Conservation (phyloP, 2,329 filamentous ascomycete genomes). For the Cordyceps sp. region DNA sequence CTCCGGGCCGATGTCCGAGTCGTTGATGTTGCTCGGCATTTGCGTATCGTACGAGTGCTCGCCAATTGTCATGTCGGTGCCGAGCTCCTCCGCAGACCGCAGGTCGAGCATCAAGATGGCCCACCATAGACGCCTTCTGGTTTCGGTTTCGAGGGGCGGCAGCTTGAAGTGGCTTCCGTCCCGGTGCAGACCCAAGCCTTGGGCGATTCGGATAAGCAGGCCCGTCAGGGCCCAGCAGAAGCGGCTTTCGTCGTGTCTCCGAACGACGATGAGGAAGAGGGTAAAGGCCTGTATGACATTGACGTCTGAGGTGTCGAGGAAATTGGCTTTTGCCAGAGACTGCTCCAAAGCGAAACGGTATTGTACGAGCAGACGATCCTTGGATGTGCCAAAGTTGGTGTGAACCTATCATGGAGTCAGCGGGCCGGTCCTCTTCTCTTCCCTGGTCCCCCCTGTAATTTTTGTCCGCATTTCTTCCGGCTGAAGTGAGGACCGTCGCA, state of each 20-base stretch:
- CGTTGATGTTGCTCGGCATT: conserved; percentile 33
- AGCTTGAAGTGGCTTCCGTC: conserved; percentile 34
- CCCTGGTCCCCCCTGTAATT: too few relatives aligned
- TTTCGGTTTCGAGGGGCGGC: conserved; percentile 40
- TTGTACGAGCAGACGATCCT: conserved; percentile 25
- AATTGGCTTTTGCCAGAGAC: conserved; percentile 38
- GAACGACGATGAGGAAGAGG: conserved; percentile 34
- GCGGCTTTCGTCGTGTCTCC: conserved; percentile 29
- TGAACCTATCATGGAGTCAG: conserved; percentile 10
- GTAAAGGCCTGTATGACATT: conserved; percentile 40
- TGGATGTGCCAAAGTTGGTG: conserved; percentile 24
- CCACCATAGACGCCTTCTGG: conserved; percentile 45
- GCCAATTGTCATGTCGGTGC: conserved; percentile 26
- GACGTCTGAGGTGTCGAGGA: conserved; percentile 39
- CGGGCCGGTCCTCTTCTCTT: not conserved
- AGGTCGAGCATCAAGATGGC: conserved; percentile 40
- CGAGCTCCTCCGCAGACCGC: conserved; percentile 35
- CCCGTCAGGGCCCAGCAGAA: conserved; percentile 45
- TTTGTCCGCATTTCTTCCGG: too few relatives aligned
- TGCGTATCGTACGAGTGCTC: conserved; percentile 27
- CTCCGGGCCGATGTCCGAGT: conserved; percentile 27
- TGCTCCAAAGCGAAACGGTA: conserved; percentile 39
- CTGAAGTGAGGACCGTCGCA: too few relatives aligned
- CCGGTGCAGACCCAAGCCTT: conserved; percentile 43
- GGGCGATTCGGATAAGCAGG: conserved; percentile 38